Base-by-base conservation (phyloP, 2,329 filamentous ascomycete species). In the Arthrocladium fulminans region DNA sequence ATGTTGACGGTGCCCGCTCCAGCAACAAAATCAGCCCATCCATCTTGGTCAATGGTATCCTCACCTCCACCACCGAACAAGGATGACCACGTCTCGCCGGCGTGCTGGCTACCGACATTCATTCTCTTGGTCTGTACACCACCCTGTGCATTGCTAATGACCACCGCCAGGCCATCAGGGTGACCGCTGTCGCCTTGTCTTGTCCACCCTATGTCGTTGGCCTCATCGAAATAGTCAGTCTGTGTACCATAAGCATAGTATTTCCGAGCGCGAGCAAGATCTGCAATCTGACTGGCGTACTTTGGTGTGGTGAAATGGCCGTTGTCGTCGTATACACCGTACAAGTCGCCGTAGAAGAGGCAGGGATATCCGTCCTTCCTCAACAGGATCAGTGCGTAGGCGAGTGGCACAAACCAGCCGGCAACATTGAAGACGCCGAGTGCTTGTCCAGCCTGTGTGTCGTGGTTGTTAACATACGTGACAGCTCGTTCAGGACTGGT, bases 361-460 rank as follows among this genome's bases (percentile, higher is more conserved):
- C 80, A 85, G 0, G 83, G 83, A 23, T 79, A 73, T 12, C 81
- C 82, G 25, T 76, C 68, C 3, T 54, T 29, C 9, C 81, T 75
- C 20, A 88, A 76, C 1, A 88, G 75, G 45, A 87, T 86, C 35
- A 88, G 72, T 0, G 81, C 69, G 62, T 88, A 87, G 5, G 83
- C 84, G 12, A 87, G 70, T 0, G 81, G 75, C 62, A 85, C 84
- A 69, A 88, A 84, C 54, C 54, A 58, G 24, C 56, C 56, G 24
- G 53, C 51, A 2, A 58, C 56, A 1, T 45, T 52, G 13, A 47
- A 25, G 7, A 45, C 48, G 5, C 49, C 54, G 3, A 55, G 48
- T 13, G 50, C 47, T 40, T 57, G 56, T 10, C 48, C 50, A 22
- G 51, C 50, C 49, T 58, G 56, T 3, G 56, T 58, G 35, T 58